These are phyloP conservation scores for Pichia norvegensis DNA, from an alignment of 1,139 yeast species.

Conservation along the genomic window DNA sequence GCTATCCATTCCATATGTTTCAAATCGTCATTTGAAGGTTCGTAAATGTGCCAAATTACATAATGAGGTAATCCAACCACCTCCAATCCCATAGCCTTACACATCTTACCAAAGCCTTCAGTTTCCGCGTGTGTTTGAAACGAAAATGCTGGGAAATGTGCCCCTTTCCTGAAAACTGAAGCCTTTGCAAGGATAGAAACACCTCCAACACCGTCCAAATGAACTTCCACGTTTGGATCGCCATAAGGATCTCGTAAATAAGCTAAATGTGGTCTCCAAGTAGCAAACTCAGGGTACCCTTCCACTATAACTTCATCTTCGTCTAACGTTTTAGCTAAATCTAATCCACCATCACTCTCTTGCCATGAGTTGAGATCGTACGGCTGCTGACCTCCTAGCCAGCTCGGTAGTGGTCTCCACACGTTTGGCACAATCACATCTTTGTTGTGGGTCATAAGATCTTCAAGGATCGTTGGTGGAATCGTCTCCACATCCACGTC, in stretches of 20 bases:
- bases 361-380: constrained; percentile 85
- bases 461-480: constrained; percentile 71
- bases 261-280: constrained; percentile 80
- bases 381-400: constrained; percentile 71
- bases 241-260: constrained; percentile 63
- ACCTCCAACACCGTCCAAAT: constrained; percentile 84
- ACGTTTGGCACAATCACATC: constrained; percentile 87
- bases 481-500: constrained; percentile 83
- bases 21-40: constrained; percentile 86
- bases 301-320: constrained; percentile 87
- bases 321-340: constrained; percentile 54
- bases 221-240: constrained; percentile 57
- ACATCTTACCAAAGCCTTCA: constrained; percentile 87
- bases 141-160: constrained; percentile 83
- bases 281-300: constrained; percentile 83
- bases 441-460: constrained; percentile 64
- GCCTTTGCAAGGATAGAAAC: constrained; percentile 82
- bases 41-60: constrained; percentile 82
- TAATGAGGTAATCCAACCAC: constrained; percentile 89
- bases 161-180: constrained; percentile 71
- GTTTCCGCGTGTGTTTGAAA: constrained; percentile 89
- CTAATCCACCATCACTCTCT: constrained; percentile 65
- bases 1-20: constrained; percentile 98
- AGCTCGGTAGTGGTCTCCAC: constrained; percentile 78
- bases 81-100: constrained; percentile 66